phyloP scores from a whole-genome alignment of 441 rosid species.

The Codiaeum variegatum region DNA sequence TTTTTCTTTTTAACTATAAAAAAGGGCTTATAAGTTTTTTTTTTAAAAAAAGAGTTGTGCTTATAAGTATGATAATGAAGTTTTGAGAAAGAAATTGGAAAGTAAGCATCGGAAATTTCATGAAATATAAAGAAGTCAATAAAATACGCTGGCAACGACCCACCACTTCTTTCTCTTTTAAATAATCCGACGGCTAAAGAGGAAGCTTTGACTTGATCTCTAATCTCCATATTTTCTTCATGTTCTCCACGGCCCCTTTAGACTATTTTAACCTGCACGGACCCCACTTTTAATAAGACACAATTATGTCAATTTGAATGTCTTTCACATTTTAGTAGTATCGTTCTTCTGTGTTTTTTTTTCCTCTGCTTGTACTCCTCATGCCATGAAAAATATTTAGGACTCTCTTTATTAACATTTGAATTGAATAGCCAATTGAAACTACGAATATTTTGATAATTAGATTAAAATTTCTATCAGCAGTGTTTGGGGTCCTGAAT shows the following conservation, averaged over 20 bases:
- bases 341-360: too few relatives aligned
- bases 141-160: conserved; percentile 32
- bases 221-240: not conserved
- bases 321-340: too few relatives aligned
- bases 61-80: conserved; percentile 4
- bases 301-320: conserved; percentile 12
- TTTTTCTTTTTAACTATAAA: too few relatives aligned
- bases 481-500: too few relatives aligned
- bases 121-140: conserved; percentile 33
- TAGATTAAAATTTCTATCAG: too few relatives aligned
- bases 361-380: too few relatives aligned
- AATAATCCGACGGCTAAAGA: conserved; percentile 30
- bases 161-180: conserved; percentile 2
- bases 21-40: too few relatives aligned
- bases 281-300: conserved; percentile 19
- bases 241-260: not conserved
- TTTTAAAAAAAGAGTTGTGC: too few relatives aligned
- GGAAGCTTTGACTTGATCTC: conserved; percentile 29
- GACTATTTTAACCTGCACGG: conserved; percentile 23
- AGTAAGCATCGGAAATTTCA: not conserved
- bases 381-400: too few relatives aligned
- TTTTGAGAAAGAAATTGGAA: not conserved
- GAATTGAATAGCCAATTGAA: too few relatives aligned
- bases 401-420: too few relatives aligned
- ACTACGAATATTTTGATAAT: too few relatives aligned